A percentile compares a stretch with the other conserved stretches of the same genome.
Evolutionary conservation across 2,329 filamentous ascomycete species (phyloP).

Genomic region (Cladosporium oxysporum): DNA sequence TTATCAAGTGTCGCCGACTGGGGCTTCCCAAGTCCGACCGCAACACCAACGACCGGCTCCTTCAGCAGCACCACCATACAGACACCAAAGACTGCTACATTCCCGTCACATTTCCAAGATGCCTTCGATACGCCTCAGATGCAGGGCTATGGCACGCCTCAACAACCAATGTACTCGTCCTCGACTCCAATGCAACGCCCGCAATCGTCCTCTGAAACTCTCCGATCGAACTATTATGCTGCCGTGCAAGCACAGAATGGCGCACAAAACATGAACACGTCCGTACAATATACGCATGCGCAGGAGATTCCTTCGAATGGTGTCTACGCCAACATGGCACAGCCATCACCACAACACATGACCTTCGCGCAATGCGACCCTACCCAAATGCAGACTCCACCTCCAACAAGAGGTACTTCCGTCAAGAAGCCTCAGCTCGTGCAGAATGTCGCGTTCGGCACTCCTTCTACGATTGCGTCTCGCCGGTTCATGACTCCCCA

Average conservation of each 20-base stretch:
- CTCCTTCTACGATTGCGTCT: conserved; percentile 40
- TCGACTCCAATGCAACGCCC: conserved; percentile 32
- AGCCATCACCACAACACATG: conserved; percentile 17
- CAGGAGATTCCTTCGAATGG: conserved; percentile 1
- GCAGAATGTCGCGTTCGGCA: conserved; percentile 44
- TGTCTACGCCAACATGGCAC: conserved; percentile 9
- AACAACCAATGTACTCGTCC: conserved; percentile 30
- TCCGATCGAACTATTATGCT: conserved; percentile 33
- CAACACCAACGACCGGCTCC: conserved; percentile 48
- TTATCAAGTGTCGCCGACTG: conserved; percentile 46
- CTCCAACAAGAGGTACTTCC: conserved; percentile 58
- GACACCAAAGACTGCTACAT: conserved; percentile 47
- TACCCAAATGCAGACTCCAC: conserved; percentile 61
- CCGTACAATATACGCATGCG: conserved; percentile 16
- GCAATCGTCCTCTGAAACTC: conserved; percentile 30
- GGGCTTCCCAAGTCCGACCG: conserved; percentile 53
- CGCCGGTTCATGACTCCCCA: conserved; percentile 35
- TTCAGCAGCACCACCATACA: conserved; percentile 42
- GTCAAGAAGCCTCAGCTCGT: conserved; percentile 49
- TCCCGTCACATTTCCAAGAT: conserved; percentile 51
- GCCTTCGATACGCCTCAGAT: conserved; percentile 53
- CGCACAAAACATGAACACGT: conserved; percentile 23
- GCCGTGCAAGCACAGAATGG: conserved; percentile 26
- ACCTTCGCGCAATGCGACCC: conserved; percentile 31
- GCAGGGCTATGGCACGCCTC: conserved; percentile 41